Evolutionary conservation across 371 early-diverging fungal genomes (phyloP), one percentile per base, ranked within the genome.

Genomic region (Mortierella sp.): DNA sequence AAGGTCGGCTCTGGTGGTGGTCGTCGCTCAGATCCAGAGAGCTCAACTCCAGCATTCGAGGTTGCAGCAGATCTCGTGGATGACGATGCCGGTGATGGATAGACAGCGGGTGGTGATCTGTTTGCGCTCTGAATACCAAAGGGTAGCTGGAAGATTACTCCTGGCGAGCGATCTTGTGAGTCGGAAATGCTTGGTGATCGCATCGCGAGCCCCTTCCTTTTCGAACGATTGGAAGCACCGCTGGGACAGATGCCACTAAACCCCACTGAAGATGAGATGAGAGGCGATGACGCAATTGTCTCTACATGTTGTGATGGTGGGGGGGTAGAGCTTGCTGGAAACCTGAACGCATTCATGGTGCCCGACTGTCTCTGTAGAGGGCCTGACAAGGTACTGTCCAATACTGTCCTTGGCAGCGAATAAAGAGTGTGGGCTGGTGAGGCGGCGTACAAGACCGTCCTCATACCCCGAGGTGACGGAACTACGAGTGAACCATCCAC

Each of bases 141-240:
- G 15, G 60, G 60, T 17, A 60, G 12, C 60, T 60, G 60, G 14
- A 60, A 60, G 52, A 60, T 51, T 14, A 60, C 52, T 3, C 60
- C 60, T 24, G 51, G 60, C 9, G 60, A 60, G 6, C 30, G 27
- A 7, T 60, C 60, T 4, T 52, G 51, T 2, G 50, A 43, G n/a
- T 60, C 60, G n/a, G 28, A 42, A 21, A 23, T n/a, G 43, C 52
- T 60, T 21, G 60, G 60, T 27, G 60, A 60, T 30, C 60, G 60
- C 28, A 50, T 39, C 3, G 60, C 51, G 5, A 51, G 30, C 17
- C 60, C 39, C 52, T 60, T 59, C 14, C 50, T 26, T 42, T 51
- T 50, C 30, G 44, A 43, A 8, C 60, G 42, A 4, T 14, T 15
- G 32, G 14, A n/a, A 5, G 7, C 21, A 21, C 14, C 30, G 30